These are phyloP conservation scores for Clarireedia homoeocarpa DNA, from an alignment of 2,329 filamentous ascomycete species.

Conservation along the genomic window DNA sequence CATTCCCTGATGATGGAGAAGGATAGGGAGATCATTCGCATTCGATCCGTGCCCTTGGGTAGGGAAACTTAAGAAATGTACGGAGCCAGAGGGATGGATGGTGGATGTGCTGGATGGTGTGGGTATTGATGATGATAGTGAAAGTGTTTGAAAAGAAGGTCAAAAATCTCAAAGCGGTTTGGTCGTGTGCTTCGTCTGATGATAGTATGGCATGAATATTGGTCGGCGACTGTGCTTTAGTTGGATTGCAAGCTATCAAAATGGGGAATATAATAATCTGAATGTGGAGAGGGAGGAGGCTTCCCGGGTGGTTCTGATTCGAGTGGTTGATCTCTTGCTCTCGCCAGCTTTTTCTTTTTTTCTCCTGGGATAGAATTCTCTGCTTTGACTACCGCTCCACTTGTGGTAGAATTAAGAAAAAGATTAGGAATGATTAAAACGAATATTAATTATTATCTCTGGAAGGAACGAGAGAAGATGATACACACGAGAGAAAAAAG, in stretches of 20 bases:
- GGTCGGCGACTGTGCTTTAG: slow-evolving; percentile 5
- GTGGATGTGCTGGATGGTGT: neutral
- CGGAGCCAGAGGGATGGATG: neutral
- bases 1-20: slow-evolving; percentile 3
- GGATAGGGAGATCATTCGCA: slow-evolving; percentile 3
- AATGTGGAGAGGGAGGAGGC: slow-evolving; percentile 8
- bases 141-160: neutral
- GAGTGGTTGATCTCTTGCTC: too few relatives aligned
- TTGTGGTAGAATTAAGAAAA: too few relatives aligned
- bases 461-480: too few relatives aligned
- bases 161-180: slow-evolving; percentile 1
- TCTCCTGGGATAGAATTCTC: neutral
- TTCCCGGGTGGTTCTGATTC: neutral
- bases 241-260: slow-evolving; percentile 1
- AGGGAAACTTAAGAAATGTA: neutral
- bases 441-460: too few relatives aligned
- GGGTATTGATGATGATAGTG: neutral
- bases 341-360: neutral
- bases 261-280: slow-evolving; percentile 5
- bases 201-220: slow-evolving; percentile 1
- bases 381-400: too few relatives aligned
- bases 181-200: slow-evolving; percentile 5
- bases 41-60: neutral
- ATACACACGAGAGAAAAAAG: too few relatives aligned
- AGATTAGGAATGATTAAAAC: too few relatives aligned